Evolutionary conservation across 768 basidiomycete species (phyloP), one percentile per base, ranked within the genome.

Genomic region (Pleurotus pulmonarius): DNA sequence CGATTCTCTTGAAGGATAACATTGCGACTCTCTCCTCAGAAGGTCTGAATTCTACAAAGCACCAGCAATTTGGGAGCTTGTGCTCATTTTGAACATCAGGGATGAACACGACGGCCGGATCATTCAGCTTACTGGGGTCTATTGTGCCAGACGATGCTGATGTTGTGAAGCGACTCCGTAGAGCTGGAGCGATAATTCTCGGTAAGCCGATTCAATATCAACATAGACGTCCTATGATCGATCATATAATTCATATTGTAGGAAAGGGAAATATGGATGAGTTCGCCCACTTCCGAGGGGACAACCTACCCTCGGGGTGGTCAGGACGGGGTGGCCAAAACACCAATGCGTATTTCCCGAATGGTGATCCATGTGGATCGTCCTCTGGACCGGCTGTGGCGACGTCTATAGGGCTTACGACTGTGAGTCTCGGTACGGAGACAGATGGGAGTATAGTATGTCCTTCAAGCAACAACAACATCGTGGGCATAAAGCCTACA

Each of bases 401-500:
- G 20, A 69, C 78, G 2, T 78, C 80, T 1, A 82, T 82, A 47
- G 82, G 82, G 15, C 69, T 83, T 13, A 67, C 72, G n/a, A 68
- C 79, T 12, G 78, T 79, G 1, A 67, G 76, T 0, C 68, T 83
- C 1, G 80, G 77, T 8, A 73, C 79, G 3, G 81, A 83, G 55
- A 82, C 81, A 0, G 76, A 79, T 56, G 81, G 83, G 5, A 82
- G 81, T 53, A 82, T 83, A 24, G 78, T 73, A 3, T 83, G 76
- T 58, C 85, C 82, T 20, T 66, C 78, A 0, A 73, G 72, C 60
- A 65, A 74, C 16, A 84, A 84, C 52, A 84, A 84, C 59, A 41
- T 84, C 4, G 83, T 73, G 3, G 84, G 83, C 0, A 81, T 86
- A 46, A 84, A 83, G 60, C 81, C 85, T 0, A 85, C 81, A 2